Base-by-base conservation (phyloP, 106 monocot species). In the Dioscorea dumetorum region DNA sequence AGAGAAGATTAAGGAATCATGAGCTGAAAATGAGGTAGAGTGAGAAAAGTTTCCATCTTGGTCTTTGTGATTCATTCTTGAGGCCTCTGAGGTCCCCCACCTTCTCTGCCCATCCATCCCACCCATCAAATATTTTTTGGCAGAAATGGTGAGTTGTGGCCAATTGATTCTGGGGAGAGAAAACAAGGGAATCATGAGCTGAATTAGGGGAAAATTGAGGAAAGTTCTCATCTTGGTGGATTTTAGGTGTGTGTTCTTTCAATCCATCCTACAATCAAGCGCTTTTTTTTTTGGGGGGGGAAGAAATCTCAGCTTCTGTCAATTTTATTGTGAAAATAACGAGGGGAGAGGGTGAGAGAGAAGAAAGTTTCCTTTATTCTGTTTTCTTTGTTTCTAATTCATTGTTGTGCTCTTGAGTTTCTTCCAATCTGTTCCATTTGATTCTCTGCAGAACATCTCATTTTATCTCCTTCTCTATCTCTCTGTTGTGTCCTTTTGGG, bases 361-460 rank as follows among this genome's bases (percentile, higher is more conserved):
- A 41, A 10, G 6, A 41, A 41, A 41, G n/a, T 56, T 56, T 16
- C 54, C 54, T 51, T 67, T 67, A 53, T 51, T 23, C 31, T 24
- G 28, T 51, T 51, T 67, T 53, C 51, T 51, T 23, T 67, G 22
- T 17, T 24, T 24, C 4, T 22, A 49, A 22, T 18, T 67, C 24
- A 24, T 18, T 48, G 8, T 24, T 16, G 51, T 32, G 49, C 50
- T 17, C 51, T 67, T 23, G 54, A 56, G 51, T 51, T 67, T 53
- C 50, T 10, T 28, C 28, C 67, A 67, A 51, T 51, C 12, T 22
- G 28, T 67, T 67, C 67, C 51, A 51, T 66, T 51, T 67, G 16
- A 51, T 35, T 32, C 28, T 49, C 69, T 58, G 54, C 54, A 16
- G 3, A 68, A 31, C 31, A 54, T 54, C 18, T 58, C 10, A 18